A percentile compares a stretch with the other conserved stretches of the same genome.
Conservation (phyloP, 2,329 filamentous ascomycete species). For the Ophioceras dolichostomum region DNA sequence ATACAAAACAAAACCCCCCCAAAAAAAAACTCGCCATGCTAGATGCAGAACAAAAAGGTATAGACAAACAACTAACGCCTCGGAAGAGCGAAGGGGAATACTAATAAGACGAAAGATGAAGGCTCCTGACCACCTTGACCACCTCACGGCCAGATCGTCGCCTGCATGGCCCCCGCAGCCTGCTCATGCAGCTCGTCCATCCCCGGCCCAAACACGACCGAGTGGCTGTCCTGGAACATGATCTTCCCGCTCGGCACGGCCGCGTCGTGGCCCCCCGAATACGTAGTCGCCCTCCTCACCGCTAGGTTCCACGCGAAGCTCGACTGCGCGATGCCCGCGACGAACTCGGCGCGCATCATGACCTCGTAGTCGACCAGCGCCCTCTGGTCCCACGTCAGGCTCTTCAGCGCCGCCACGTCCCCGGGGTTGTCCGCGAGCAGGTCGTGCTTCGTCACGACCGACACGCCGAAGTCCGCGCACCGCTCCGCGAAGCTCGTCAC, state of each 20-base stretch:
- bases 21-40: too few relatives aligned
- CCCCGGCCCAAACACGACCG: slow-evolving; percentile 16
- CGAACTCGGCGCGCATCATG: slow-evolving; percentile 26
- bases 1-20: too few relatives aligned
- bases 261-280: slow-evolving; percentile 3
- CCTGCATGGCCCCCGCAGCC: slow-evolving; percentile 8
- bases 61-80: too few relatives aligned
- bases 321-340: slow-evolving; percentile 30
- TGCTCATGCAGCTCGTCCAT: slow-evolving; percentile 1
- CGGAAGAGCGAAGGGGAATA: too few relatives aligned
- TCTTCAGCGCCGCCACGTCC: slow-evolving; percentile 20
- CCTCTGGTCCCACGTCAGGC: slow-evolving; percentile 34
- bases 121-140: too few relatives aligned
- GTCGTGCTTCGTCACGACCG: slow-evolving; percentile 28
- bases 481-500: slow-evolving; percentile 21
- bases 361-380: slow-evolving; percentile 38
- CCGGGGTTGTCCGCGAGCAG: slow-evolving; percentile 20
- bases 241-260: slow-evolving; percentile 8
- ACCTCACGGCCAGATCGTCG: slow-evolving; percentile 15
- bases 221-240: slow-evolving; percentile 19
- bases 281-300: slow-evolving; percentile 20
- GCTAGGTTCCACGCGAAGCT: slow-evolving; percentile 35
- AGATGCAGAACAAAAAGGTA: too few relatives aligned
- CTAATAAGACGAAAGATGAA: too few relatives aligned
- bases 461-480: slow-evolving; percentile 22